These are phyloP conservation scores for Collybia mongolica DNA, from an alignment of 768 basidiomycete species.

Conservation along the genomic window DNA sequence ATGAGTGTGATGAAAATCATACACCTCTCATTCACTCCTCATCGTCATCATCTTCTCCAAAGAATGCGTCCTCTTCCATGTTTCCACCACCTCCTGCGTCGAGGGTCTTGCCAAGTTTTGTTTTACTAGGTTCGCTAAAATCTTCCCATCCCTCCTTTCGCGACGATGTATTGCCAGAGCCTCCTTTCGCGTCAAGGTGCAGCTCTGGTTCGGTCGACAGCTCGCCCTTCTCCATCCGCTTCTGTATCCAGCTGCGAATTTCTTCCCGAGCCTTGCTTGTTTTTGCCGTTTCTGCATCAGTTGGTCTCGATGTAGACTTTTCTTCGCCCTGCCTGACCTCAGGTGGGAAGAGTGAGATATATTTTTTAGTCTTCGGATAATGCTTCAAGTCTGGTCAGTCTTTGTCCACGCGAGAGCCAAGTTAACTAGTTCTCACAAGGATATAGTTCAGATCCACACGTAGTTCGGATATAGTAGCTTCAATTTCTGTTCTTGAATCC, in stretches of 20 bases:
- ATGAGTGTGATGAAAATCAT: slow-evolving; percentile 13
- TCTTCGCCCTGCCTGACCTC: slow-evolving; percentile 44
- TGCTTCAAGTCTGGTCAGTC: slow-evolving; percentile 44
- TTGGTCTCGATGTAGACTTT: slow-evolving; percentile 11
- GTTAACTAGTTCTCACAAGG: slow-evolving; percentile 43
- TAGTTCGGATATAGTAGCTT: slow-evolving; percentile 52
- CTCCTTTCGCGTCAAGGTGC: slow-evolving; percentile 22
- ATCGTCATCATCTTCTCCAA: slow-evolving; percentile 34
- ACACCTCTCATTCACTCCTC: slow-evolving; percentile 7
- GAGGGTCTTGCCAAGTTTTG: no score
- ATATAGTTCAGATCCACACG: slow-evolving; percentile 93
- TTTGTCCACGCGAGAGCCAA: neutral
- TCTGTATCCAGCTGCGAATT: slow-evolving; percentile 57
- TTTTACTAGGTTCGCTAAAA: neutral
- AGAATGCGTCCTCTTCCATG: slow-evolving; percentile 37
- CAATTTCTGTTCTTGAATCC: slow-evolving; percentile 38
- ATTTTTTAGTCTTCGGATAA: slow-evolving; percentile 84
- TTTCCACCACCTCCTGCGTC: neutral
- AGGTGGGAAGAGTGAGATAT: slow-evolving; percentile 87
- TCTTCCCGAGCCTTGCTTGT: slow-evolving; percentile 52
- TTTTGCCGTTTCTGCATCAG: slow-evolving; percentile 21
- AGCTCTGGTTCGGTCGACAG: slow-evolving; percentile 61
- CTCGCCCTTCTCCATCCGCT: slow-evolving; percentile 59
- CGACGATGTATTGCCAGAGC: slow-evolving; percentile 1
- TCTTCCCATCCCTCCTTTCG: slow-evolving; percentile 4